Evolutionary conservation across 768 basidiomycete species (phyloP), one percentile per base, ranked within the genome.

Genomic region (Termitomyces sp.): DNA sequence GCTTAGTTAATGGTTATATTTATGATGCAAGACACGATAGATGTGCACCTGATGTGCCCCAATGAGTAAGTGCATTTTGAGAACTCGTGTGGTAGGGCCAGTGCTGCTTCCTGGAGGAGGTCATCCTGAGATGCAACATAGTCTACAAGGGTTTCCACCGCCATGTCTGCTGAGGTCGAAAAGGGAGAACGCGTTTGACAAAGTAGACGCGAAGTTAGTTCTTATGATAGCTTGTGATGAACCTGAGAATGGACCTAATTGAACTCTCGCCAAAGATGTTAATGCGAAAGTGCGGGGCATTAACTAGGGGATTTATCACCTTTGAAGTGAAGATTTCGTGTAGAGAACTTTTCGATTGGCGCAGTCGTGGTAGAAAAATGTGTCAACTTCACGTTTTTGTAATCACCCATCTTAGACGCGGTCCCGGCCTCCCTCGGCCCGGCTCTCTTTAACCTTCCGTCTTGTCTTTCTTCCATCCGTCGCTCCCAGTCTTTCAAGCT

Each of bases 21-120:
- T 38, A 49, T 58, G 40, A 52, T 25, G 9, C 8, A 49, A n/a
- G 58, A 14, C 11, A 59, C 40, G 10, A 51, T 20, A 15, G 50
- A 12, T 25, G 53, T 59, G 32, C 61, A 82, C 81, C 85, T 77
- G 38, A 90, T 73, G 25, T 77, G 74, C 0, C 89, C 87, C 63
- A 84, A 72, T 46, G 74, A 67, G 70, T 85, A 87, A 5, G 88
- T 86, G 66, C 89, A 91, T 57, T 83, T 81, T 20, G 84, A 84
- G 62, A 88, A 88, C 63, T 85, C 80, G 66, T 85, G 83, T 34
- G 83, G 88, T 36, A 90, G 73, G 4, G 86, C 86, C 42, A 85
- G 77, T 11, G 74, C 80, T 61, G 79, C 85, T 70, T 82, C 81
- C 63, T 77, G 74, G 37, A 83, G 73, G 32, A 84, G 77, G 51